Conservation (phyloP, 2,329 filamentous ascomycete genomes). For the Scedosporium apiospermum region DNA sequence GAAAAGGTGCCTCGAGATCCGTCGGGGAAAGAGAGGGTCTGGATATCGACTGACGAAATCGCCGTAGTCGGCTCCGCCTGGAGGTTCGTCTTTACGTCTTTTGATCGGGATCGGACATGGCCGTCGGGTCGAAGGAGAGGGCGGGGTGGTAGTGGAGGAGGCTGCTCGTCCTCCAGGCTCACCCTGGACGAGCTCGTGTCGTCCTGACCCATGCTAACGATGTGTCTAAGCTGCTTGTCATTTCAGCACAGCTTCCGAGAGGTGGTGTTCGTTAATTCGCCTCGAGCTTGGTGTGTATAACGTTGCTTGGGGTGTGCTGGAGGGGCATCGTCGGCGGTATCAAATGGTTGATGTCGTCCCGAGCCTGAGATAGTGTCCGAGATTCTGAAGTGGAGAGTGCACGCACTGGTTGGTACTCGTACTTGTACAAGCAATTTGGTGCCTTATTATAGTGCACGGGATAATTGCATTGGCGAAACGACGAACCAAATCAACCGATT, state of each 20-base stretch:
- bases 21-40: slow-evolving; percentile 65
- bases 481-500: not conserved
- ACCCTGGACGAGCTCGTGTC: not conserved
- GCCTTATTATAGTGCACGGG: no score
- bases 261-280: not conserved
- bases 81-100: slow-evolving; percentile 19
- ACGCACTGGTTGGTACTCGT: no score
- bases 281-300: not conserved
- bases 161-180: slow-evolving; percentile 22
- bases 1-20: slow-evolving; percentile 56
- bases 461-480: no score
- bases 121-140: slow-evolving; percentile 24
- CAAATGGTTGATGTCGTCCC: no score
- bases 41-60: slow-evolving; percentile 70
- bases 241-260: not conserved
- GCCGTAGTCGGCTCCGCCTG: slow-evolving; percentile 72
- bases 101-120: not conserved
- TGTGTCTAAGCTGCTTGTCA: not conserved
- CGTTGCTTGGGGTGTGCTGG: not conserved
- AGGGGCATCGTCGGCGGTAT: no score
- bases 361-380: no score
- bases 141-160: slow-evolving; percentile 47
- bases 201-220: slow-evolving; percentile 5
- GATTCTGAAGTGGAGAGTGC: no score
- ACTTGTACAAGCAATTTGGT: no score